Evolutionary conservation across 192 early-diverging fungal genomes (phyloP), one percentile per base, ranked within the genome.

Genomic region (Backusella tarrabulga): DNA sequence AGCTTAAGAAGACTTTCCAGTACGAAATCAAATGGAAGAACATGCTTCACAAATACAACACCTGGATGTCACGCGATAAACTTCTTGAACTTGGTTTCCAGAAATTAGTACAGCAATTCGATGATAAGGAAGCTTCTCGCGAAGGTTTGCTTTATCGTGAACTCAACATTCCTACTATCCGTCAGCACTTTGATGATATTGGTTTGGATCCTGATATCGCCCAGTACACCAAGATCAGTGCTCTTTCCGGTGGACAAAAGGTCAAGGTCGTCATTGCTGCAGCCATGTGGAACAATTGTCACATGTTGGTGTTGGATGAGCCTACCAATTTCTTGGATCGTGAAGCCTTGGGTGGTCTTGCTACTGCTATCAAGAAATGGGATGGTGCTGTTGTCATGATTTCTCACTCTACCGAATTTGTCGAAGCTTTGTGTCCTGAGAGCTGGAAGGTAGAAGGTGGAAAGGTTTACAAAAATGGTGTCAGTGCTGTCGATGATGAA

Each of bases 201-300:
- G 93, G 93, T 79, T 85, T 95, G 74, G 88, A 90, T 72, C 83
- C 92, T 34, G 91, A 95, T 77, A 93, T 95, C 83, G 91, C 89
- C 40, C 89, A 92, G 68, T 92, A 94, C 83, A 88, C 88, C 77
- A 87, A 90, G 79, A 94, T 95, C 71, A 85, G 87, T 74, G 89
- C 90, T 67, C 86, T 95, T n/a, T 93, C 92, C 56, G 93, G 92
- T 44, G 93, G 93, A 70, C 94, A 94, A 84, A 95, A 94, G 79
- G 93, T 95, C 73, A 95, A 95, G 87, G 92, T 94, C 50, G 94
- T 95, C 34, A 90, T 95, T 78, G 93, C 86, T 56, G 93, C 91
- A 32, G 91, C 92, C 41, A 93, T 95, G 92, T 94, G 94, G 93
- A 90, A 91, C 80, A 89, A 92, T 84, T 92, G 92, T 60, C 94